Conservation (phyloP, 1,284 basidiomycete species). For the Microbotryomycetes sp. region DNA sequence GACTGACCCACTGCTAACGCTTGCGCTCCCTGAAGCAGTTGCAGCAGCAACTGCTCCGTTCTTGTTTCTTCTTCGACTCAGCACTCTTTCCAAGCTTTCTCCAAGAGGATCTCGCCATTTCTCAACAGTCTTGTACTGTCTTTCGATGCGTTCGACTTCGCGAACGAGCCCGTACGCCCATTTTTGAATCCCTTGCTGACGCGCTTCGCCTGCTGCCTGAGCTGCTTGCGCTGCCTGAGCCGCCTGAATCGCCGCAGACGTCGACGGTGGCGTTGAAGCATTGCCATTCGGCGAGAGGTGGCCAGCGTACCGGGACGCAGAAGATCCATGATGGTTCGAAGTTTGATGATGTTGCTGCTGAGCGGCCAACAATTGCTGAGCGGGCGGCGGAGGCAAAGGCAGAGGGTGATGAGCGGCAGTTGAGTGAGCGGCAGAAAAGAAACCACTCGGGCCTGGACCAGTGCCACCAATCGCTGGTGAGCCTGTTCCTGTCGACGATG, state of each 20-base stretch:
- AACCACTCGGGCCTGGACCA: not conserved
- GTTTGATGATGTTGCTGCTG: not conserved
- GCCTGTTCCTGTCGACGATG: not conserved
- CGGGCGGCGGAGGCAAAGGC: constrained; percentile 2
- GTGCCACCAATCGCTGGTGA: not conserved
- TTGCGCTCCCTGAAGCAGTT: not conserved
- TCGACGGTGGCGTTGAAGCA: not conserved
- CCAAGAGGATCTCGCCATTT: constrained; percentile 35
- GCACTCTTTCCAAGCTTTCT: constrained; percentile 33
- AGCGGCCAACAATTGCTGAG: constrained; percentile 1
- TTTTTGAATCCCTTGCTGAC: constrained; percentile 27
- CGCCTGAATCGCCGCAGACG: constrained; percentile 4
- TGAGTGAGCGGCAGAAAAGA: not conserved
- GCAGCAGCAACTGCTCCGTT: no score
- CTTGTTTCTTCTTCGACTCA: constrained; percentile 7
- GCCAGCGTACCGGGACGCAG: not conserved
- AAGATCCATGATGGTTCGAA: not conserved
- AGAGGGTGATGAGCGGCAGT: constrained; percentile 2
- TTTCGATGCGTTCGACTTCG: constrained; percentile 37
- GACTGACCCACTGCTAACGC: not conserved
- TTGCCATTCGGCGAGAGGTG: not conserved
- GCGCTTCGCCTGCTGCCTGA: not conserved
- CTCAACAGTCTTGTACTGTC: constrained; percentile 29
- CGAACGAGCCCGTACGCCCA: constrained; percentile 34
- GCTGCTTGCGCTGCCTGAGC: not conserved